These are phyloP conservation scores for Skeletonema potamos DNA, from an alignment of 108 stramenopile species.

Conservation along the genomic window DNA sequence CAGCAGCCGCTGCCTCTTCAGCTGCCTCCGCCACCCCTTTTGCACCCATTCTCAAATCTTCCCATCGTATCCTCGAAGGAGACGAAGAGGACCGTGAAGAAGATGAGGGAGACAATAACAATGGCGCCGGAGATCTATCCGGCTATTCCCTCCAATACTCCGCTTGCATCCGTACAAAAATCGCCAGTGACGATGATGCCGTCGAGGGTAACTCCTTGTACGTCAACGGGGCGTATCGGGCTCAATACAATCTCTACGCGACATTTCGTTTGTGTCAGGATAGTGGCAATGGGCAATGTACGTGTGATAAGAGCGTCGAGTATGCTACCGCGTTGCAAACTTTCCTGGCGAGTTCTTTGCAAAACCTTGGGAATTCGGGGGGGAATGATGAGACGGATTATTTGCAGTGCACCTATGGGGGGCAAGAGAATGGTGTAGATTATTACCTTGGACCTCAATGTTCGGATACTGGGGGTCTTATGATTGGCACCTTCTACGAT, in stretches of 20 bases:
- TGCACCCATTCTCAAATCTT: background rate
- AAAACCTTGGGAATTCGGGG: conserved; percentile 11
- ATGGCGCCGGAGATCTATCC: conserved; percentile 6
- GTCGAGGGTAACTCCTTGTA: conserved; percentile 51
- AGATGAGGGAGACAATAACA: background rate
- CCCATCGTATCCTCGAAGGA: background rate
- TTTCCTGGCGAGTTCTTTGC: conserved; percentile 28
- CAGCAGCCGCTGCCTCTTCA: background rate
- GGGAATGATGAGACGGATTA: conserved; percentile 47
- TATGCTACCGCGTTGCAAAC: conserved; percentile 43
- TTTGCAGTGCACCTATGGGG: conserved; percentile 46
- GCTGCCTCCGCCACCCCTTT: background rate
- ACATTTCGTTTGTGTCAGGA: conserved; percentile 50
- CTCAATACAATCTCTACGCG: conserved; percentile 44
- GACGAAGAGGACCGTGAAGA: background rate
- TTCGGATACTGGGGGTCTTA: conserved; percentile 31
- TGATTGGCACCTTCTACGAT: conserved; percentile 60
- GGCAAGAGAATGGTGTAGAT: conserved; percentile 42
- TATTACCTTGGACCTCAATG: conserved; percentile 59
- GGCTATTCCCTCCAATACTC: conserved; percentile 28
- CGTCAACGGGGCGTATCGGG: conserved; percentile 51
- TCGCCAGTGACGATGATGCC: conserved; percentile 43
- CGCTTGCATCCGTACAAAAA: conserved; percentile 33
- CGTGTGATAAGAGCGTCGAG: conserved; percentile 44
- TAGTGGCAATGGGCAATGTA: conserved; percentile 3